Conservation (phyloP, 495 filamentous ascomycete species). For the Evernia prunastri region DNA sequence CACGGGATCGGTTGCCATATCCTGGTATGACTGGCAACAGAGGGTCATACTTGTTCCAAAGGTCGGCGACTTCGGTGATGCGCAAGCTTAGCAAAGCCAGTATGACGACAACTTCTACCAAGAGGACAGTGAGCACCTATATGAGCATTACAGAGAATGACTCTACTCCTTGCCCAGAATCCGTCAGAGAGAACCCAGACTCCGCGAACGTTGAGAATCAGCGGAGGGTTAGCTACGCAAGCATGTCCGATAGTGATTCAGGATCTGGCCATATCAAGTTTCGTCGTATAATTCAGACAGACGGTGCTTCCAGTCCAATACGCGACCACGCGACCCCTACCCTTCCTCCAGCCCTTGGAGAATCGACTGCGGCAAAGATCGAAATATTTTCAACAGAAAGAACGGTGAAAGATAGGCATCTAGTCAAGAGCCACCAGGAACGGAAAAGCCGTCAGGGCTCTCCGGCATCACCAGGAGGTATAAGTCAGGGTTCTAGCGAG, state of each 20-base stretch:
- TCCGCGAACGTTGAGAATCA: background rate
- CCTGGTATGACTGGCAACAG: constrained; percentile 71
- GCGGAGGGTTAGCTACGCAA: constrained; percentile 5
- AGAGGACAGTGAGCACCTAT: background rate
- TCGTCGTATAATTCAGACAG: background rate
- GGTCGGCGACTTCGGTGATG: constrained; percentile 71
- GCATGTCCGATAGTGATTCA: background rate
- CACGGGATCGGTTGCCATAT: constrained; percentile 71
- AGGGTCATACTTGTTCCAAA: constrained; percentile 59
- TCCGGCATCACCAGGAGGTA: constrained; percentile 1
- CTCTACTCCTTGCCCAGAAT: background rate
- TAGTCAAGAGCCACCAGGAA: background rate
- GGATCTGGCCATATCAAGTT: background rate
- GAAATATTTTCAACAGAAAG: background rate
- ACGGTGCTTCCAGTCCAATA: constrained; percentile 4
- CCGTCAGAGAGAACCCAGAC: background rate
- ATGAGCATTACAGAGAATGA: constrained; percentile 7
- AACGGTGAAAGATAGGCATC: background rate
- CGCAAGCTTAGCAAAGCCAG: constrained; percentile 72
- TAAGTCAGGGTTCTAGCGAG: background rate
- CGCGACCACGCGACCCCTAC: background rate
- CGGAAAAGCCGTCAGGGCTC: background rate
- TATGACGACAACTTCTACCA: constrained; percentile 57
- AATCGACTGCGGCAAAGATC: background rate
- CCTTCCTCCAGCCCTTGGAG: background rate